These are phyloP conservation scores for Trichoderma citrinoviride DNA, from an alignment of 2,329 filamentous ascomycete genomes.

Conservation along the genomic window DNA sequence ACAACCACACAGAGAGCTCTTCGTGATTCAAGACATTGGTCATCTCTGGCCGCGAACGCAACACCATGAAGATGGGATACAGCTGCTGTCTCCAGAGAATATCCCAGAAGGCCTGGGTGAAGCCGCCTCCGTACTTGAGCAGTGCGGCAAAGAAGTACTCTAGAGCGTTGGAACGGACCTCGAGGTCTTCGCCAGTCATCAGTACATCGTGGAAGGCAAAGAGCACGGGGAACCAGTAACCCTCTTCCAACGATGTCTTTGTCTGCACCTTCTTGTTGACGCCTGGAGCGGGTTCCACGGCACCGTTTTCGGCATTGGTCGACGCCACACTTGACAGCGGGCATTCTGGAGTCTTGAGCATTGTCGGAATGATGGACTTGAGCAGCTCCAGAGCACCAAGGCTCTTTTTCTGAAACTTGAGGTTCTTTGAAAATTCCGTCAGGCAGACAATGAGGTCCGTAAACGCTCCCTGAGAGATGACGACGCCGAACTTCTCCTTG, in stretches of 20 bases:
- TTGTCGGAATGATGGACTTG: constrained; percentile 88
- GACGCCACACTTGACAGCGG: constrained; percentile 68
- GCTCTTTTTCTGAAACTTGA: constrained; percentile 97
- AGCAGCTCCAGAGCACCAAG: constrained; percentile 92
- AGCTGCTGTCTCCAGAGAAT: constrained; percentile 95
- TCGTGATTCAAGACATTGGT: constrained; percentile 93
- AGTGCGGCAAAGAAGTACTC: constrained; percentile 97
- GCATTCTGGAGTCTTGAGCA: constrained; percentile 94
- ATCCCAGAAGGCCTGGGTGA: constrained; percentile 95
- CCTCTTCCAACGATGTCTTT: constrained; percentile 88
- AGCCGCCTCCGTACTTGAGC: constrained; percentile 84
- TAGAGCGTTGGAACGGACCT: constrained; percentile 85
- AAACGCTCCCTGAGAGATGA: constrained; percentile 95
- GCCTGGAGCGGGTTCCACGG: constrained; percentile 41
- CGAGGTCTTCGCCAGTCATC: constrained; percentile 98
- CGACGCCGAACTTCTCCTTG: constrained; percentile 89
- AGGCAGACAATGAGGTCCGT: constrained; percentile 94
- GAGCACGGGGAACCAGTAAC: constrained; percentile 97
- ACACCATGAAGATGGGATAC: constrained; percentile 97
- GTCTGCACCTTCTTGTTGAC: constrained; percentile 56
- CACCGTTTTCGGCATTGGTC: background rate
- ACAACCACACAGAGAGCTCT: constrained; percentile 96
- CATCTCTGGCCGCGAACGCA: constrained; percentile 96
- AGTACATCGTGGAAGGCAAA: constrained; percentile 98
- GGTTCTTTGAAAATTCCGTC: constrained; percentile 98